Evolutionary conservation across 768 basidiomycete genomes (phyloP).

Genomic region (Boletus vermiculosoides): DNA sequence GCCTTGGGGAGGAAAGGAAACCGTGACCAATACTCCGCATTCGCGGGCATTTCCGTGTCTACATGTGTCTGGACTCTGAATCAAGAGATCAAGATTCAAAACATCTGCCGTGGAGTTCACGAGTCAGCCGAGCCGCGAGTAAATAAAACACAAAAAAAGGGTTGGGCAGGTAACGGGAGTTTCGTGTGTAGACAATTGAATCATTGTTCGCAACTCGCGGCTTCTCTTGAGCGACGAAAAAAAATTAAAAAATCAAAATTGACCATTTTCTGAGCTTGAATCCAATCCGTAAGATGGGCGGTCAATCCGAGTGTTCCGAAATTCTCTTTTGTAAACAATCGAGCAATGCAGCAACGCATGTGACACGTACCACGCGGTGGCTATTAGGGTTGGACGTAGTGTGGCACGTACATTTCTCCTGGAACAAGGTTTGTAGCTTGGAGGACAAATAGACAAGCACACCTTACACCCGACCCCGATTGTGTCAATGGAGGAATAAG

Average conservation of each 20-base stretch:
- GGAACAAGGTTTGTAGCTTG: conserved; percentile 22
- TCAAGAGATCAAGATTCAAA: conserved; percentile 6
- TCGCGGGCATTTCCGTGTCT: conserved; percentile 19
- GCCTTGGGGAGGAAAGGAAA: not conserved
- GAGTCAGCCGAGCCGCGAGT: conserved; percentile 12
- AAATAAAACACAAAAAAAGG: conserved; percentile 1
- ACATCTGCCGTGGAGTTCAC: conserved; percentile 4
- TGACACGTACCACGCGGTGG: conserved; percentile 15
- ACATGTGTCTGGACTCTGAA: not conserved
- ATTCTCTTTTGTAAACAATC: not conserved
- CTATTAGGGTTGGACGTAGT: not conserved
- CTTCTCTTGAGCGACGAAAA: conserved; percentile 1
- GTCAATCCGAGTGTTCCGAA: not conserved
- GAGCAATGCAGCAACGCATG: not conserved
- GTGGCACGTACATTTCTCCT: not conserved
- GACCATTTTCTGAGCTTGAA: conserved; percentile 14
- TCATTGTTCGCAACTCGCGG: conserved; percentile 1
- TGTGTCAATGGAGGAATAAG: conserved; percentile 14
- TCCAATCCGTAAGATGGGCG: conserved; percentile 14
- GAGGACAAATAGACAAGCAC: conserved; percentile 12
- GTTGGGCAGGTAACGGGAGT: not conserved
- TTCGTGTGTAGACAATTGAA: conserved; percentile 8
- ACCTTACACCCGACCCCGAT: conserved; percentile 27
- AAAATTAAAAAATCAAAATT: not conserved
- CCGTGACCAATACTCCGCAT: not conserved